These are phyloP conservation scores for Penicillium paxilli DNA, from an alignment of 495 filamentous ascomycete genomes.

Conservation along the genomic window DNA sequence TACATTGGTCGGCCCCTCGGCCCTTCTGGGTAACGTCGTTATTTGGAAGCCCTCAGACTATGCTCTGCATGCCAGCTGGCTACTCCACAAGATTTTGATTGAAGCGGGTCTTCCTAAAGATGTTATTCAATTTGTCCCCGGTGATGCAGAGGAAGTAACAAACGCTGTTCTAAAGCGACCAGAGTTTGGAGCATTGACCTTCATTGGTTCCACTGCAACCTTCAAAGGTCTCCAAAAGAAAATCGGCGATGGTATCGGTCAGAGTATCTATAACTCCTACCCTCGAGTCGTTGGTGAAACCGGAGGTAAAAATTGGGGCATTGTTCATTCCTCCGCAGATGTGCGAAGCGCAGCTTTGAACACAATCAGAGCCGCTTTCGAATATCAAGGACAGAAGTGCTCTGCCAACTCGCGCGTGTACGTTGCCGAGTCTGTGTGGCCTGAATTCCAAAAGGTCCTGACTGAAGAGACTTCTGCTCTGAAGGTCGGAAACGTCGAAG, in stretches of 20 bases:
- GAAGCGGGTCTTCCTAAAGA: slow-evolving; percentile 77
- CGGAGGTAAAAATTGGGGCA: slow-evolving; percentile 86
- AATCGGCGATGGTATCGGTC: slow-evolving; percentile 67
- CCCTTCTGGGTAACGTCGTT: slow-evolving; percentile 79
- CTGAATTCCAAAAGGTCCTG: slow-evolving; percentile 57
- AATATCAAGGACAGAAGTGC: slow-evolving; percentile 89
- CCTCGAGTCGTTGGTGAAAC: slow-evolving; percentile 84
- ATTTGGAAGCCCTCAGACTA: slow-evolving; percentile 84
- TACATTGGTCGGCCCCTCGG: slow-evolving; percentile 72
- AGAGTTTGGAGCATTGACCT: slow-evolving; percentile 74
- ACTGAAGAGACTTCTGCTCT: slow-evolving; percentile 28
- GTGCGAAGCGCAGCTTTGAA: slow-evolving; percentile 71
- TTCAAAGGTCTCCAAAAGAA: slow-evolving; percentile 73
- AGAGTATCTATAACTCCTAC: slow-evolving; percentile 67
- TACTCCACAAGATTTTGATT: slow-evolving; percentile 75
- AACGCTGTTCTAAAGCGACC: slow-evolving; percentile 63
- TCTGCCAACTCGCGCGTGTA: slow-evolving; percentile 77
- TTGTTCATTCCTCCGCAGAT: slow-evolving; percentile 73
- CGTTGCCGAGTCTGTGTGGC: slow-evolving; percentile 65
- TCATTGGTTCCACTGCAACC: slow-evolving; percentile 74
- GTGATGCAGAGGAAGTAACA: slow-evolving; percentile 73
- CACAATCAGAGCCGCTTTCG: slow-evolving; percentile 81
- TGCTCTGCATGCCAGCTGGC: slow-evolving; percentile 71
- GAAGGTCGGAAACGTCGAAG: slow-evolving; percentile 54
- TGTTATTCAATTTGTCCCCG: slow-evolving; percentile 81